phyloP scores from a whole-genome alignment of 345 rosid genomes.

The Triadica sebifera region DNA sequence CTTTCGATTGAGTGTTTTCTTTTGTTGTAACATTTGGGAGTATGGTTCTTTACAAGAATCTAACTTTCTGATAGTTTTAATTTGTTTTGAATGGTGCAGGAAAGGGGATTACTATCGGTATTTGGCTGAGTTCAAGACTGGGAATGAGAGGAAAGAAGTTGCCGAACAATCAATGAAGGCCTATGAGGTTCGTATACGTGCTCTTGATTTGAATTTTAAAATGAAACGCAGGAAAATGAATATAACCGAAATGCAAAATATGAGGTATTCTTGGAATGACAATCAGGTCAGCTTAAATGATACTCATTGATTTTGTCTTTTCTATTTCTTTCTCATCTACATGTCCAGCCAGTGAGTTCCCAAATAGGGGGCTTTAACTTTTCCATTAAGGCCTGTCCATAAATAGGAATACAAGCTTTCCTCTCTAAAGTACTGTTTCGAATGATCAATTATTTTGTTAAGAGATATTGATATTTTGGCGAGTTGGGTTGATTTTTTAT shows the following conservation, averaged over 20 bases:
- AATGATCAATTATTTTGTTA: neutral
- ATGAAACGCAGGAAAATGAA: too few species aligned
- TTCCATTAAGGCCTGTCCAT: neutral
- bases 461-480: neutral
- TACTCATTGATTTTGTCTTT: neutral
- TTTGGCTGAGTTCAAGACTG: constrained; percentile 54
- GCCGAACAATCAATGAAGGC: constrained; percentile 68
- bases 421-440: neutral
- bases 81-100: constrained; percentile 37
- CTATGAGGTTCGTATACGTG: constrained; percentile 39
- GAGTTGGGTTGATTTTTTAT: neutral
- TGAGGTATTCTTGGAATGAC: neutral
- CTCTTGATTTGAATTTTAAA: neutral
- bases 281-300: too few species aligned
- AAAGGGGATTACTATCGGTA: constrained; percentile 73
- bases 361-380: neutral
- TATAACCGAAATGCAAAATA: neutral
- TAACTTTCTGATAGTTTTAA: neutral
- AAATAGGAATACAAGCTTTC: neutral
- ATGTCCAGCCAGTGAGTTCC: too few species aligned
- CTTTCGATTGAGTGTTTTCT: constrained; percentile 2
- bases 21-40: neutral
- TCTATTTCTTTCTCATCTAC: too few species aligned
- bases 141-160: constrained; percentile 51
- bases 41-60: neutral